These are phyloP conservation scores for Pleurozium schreberi DNA, from an alignment of 225 moss, liverwort and hornwort genomes.

Conservation along the genomic window DNA sequence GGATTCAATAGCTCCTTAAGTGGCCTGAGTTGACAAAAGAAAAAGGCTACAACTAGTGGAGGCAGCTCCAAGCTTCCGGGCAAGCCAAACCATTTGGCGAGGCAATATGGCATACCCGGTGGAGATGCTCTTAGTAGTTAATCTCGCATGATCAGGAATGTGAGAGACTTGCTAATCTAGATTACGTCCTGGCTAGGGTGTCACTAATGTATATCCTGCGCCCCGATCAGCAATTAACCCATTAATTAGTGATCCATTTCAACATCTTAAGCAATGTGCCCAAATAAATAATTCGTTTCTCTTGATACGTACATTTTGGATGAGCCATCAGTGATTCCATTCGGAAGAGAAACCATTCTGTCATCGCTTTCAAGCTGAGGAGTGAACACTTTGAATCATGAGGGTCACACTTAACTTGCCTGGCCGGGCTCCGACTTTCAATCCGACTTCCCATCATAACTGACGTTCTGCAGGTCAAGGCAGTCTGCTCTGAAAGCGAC, in stretches of 20 bases:
- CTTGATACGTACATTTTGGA: neutral
- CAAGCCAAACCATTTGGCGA: no score
- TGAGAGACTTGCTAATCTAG: neutral
- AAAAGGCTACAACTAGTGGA: no score
- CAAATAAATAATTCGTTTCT: neutral
- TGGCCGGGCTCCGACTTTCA: neutral
- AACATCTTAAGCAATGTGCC: neutral
- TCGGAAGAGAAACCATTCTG: neutral
- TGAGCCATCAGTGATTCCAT: no score
- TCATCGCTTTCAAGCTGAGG: neutral
- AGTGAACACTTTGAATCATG: neutral
- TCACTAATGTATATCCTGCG: neutral
- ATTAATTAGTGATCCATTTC: neutral
- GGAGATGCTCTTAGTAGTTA: neutral
- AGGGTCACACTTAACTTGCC: neutral
- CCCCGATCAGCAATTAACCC: no score
- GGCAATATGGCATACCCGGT: no score
- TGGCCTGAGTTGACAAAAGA: no score
- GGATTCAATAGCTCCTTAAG: no score
- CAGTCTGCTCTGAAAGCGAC: no score
- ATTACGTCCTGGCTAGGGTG: neutral
- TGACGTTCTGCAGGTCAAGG: neutral
- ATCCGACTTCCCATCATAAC: neutral
- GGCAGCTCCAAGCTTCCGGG: no score
- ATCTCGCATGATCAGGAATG: neutral